phyloP scores from a whole-genome alignment of 2,329 filamentous ascomycete species.

The Botrytis medusae region DNA sequence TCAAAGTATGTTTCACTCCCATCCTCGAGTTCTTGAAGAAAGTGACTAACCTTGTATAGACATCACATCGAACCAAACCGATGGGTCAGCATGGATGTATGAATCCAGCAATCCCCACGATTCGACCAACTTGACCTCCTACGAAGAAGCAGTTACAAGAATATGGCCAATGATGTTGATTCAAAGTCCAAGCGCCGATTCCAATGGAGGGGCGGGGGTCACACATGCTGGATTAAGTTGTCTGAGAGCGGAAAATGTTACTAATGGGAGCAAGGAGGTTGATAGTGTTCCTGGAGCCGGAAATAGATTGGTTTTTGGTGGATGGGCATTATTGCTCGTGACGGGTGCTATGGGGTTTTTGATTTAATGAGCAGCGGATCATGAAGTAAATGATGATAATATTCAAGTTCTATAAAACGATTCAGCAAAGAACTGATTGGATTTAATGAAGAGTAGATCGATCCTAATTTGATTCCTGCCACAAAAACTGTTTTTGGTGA shows the following conservation, averaged over 20 bases:
- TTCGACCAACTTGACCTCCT: background rate
- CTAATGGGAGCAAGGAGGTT: constrained; percentile 1
- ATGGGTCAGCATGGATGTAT: constrained; percentile 4
- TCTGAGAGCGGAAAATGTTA: constrained; percentile 1
- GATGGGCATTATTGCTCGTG: background rate
- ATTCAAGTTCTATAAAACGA: background rate
- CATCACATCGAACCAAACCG: background rate
- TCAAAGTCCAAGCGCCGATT: background rate
- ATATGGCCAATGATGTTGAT: constrained; percentile 14
- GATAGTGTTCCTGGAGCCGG: background rate
- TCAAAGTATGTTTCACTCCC: background rate
- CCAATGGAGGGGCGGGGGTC: background rate
- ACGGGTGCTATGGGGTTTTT: background rate
- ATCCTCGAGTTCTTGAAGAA: background rate
- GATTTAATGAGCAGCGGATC: background rate
- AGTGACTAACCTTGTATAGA: background rate
- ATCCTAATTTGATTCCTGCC: background rate
- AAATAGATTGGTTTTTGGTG: background rate
- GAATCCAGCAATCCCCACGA: background rate
- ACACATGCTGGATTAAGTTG: background rate
- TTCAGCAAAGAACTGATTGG: background rate
- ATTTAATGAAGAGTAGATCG: background rate
- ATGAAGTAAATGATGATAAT: background rate
- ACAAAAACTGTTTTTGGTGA: too few species aligned
- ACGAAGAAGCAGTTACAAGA: background rate